phyloP scores from a whole-genome alignment of 352 stramenopile species.

The Phytopythium oedochilum region DNA sequence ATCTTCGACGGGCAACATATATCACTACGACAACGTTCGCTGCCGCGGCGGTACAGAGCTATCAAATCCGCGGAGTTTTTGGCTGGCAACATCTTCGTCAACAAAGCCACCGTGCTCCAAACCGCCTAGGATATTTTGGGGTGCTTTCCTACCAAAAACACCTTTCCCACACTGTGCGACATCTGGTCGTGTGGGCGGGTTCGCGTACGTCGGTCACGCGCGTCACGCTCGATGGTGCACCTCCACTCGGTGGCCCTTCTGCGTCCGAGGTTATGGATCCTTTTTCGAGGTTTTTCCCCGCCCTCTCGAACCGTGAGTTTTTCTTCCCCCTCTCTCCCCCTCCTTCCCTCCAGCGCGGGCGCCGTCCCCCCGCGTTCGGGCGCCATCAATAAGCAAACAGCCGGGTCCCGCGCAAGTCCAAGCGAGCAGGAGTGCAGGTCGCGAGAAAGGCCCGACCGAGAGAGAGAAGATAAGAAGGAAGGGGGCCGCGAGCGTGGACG shows the following conservation, averaged over 20 bases:
- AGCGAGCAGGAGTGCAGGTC: constrained; percentile 3
- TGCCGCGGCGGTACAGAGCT: no score
- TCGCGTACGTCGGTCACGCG: constrained; percentile 60
- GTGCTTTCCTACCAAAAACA: not conserved
- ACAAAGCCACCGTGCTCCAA: no score
- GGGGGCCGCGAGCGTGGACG: no score
- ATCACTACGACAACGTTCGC: no score
- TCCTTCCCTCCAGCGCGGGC: constrained; percentile 8
- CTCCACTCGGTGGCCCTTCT: constrained; percentile 5
- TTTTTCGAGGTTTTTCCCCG: constrained; percentile 9
- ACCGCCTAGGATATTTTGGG: no score
- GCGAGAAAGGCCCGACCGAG: not conserved
- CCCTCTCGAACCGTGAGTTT: constrained; percentile 4
- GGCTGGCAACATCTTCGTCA: no score
- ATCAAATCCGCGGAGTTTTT: no score
- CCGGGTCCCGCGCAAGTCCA: constrained; percentile 24
- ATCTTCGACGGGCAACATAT: no score
- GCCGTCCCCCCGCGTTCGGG: constrained; percentile 11
- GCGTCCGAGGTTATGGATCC: constrained; percentile 20
- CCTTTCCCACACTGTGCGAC: not conserved
- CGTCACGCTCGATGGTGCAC: constrained; percentile 46
- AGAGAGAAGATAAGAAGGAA: not conserved
- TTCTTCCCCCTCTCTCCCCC: constrained; percentile 19
- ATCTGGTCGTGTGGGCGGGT: constrained; percentile 1
- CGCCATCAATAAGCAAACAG: constrained; percentile 43